A percentile compares a stretch with the other conserved stretches of the same genome.
phyloP scores from a whole-genome alignment of 1,139 yeast species.

The Blastobotrys capitulatus region DNA sequence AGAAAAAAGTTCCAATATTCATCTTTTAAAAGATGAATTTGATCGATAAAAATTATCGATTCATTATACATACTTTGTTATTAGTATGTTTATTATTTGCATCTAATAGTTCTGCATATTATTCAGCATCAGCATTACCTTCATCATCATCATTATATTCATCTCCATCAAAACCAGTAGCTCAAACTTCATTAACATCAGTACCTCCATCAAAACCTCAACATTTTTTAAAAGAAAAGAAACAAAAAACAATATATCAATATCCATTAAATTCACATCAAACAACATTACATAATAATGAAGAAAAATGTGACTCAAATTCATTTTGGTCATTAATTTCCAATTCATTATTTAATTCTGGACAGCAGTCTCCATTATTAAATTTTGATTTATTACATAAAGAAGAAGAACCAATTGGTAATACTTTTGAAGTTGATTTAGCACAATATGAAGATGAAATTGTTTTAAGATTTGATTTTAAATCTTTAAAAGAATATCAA shows the following conservation, averaged over 20 bases:
- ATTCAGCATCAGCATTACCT: background rate
- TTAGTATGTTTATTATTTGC: background rate
- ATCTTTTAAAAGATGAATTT: background rate
- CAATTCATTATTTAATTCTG: background rate
- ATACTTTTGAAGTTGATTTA: constrained; percentile 17
- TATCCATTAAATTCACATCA: background rate
- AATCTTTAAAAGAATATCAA: constrained; percentile 21
- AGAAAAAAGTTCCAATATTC: no score
- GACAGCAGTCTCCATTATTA: constrained; percentile 7
- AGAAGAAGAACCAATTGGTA: constrained; percentile 3
- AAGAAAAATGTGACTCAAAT: background rate
- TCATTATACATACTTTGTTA: background rate
- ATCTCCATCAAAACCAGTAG: no score
- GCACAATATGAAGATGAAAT: constrained; percentile 45
- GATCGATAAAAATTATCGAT: background rate
- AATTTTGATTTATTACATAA: constrained; percentile 1
- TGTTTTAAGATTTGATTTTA: constrained; percentile 45
- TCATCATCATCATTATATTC: constrained; percentile 1
- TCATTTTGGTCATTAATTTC: background rate
- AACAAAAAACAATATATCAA: background rate
- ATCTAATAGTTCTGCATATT: background rate
- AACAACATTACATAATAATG: background rate
- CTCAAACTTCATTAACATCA: no score
- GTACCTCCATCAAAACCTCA: no score
- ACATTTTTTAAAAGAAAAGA: background rate